Base-by-base conservation (phyloP, 495 filamentous ascomycete species). In the Cudoniella acicularis region DNA sequence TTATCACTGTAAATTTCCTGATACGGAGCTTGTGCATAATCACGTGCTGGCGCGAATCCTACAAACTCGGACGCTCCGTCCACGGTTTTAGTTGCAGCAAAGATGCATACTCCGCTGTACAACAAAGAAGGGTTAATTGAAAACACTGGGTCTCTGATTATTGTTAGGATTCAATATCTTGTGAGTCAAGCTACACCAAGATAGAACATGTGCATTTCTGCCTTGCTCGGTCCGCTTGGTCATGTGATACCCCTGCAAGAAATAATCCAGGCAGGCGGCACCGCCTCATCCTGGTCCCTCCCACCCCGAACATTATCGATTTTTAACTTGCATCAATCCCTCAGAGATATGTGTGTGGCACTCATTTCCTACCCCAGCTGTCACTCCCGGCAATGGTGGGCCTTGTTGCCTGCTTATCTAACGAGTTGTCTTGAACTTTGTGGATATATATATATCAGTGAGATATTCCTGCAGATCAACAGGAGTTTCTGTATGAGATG, bases 281-380 rank as follows among this genome's bases (percentile, higher is more conserved):
- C 48, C 22, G 48, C 48, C 48, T 25, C 48, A 50, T 50, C 48
- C 48, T 50, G 10, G 48, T 9, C 48, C 11, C 48, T 25, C 22
- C n/a, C 10, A 50, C 10, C 20, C 18, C 9, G 8, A 23, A 25
- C 18, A 6, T 50, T 24, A 24, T 50, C 10, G 18, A 24, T 10
- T 24, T 25, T 8, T 9, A 13, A 10, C 3, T 25, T 50, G 48
- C 48, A n/a, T 23, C 21, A 25, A 50, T 50, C 48, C 48, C 10
- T 50, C 48, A 10, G 9, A 8, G 13, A 46, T 17, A 47, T 47
- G 20, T 47, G 43, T 47, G 43, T 50, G 48, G 48, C n/a, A 50
- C 48, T 3, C 43, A 47, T 47, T 21, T 47, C 13, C 43, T 17
- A 4, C 43, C 43, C 43, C 8, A 8, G 22, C 20, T n/a, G 6